Conservation (phyloP, 2,329 filamentous ascomycete species). For the Ophiostoma tasmaniense region DNA sequence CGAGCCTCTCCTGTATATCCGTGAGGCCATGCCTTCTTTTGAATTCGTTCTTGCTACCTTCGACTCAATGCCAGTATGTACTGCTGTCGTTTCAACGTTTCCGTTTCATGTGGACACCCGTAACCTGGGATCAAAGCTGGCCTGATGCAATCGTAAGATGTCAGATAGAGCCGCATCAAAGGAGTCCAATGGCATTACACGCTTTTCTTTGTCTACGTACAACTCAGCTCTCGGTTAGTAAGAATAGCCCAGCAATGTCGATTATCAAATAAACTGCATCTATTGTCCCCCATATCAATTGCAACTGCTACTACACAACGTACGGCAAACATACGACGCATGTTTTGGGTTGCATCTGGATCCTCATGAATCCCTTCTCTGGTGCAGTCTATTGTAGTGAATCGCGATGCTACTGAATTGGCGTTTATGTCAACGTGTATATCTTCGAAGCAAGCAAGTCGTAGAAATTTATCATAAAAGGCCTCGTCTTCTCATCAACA, state of each 20-base stretch:
- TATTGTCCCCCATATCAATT: not conserved
- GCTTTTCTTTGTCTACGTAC: not conserved
- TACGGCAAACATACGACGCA: slow-evolving; percentile 18
- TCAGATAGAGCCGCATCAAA: not conserved
- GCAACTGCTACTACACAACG: not conserved
- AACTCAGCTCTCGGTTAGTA: not conserved
- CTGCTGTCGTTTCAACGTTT: not conserved
- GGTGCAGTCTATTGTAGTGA: not conserved
- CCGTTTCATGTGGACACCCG: slow-evolving; percentile 13
- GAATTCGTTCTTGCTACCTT: not conserved
- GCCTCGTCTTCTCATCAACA: not conserved
- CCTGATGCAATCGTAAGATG: slow-evolving; percentile 16
- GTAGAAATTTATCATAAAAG: not conserved
- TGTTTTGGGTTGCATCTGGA: slow-evolving; percentile 13
- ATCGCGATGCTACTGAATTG: not conserved
- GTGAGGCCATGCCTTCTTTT: not conserved
- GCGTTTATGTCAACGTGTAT: not conserved
- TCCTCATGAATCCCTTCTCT: not conserved
- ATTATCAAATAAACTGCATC: too few relatives aligned
- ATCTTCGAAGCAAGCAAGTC: not conserved
- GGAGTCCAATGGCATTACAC: not conserved
- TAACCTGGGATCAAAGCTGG: slow-evolving; percentile 9
- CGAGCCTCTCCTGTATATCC: not conserved
- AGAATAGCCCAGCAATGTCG: too few relatives aligned
- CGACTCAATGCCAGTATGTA: too few relatives aligned